phyloP scores from a whole-genome alignment of 352 stramenopile species.

The Heterotrichella gracilis region DNA sequence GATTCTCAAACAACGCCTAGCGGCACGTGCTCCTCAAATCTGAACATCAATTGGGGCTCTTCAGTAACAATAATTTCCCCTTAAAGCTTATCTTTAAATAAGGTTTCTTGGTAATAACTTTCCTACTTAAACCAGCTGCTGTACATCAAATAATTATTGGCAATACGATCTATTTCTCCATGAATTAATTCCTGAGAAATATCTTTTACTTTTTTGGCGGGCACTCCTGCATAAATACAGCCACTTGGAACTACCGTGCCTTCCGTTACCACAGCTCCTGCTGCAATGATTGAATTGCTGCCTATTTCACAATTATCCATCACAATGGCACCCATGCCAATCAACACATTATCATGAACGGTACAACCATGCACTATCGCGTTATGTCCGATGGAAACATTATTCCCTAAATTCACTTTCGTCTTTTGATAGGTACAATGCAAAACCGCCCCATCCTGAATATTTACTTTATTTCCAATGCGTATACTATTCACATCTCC shows the following conservation, averaged over 20 bases:
- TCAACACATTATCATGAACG: not conserved
- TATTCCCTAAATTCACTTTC: not conserved
- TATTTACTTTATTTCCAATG: not conserved
- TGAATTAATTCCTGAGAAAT: not conserved
- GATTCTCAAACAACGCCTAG: too few relatives aligned
- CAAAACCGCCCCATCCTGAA: not conserved
- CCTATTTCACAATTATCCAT: not conserved
- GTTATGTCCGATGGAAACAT: not conserved
- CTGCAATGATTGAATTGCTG: not conserved
- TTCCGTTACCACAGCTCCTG: not conserved
- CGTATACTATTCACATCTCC: not conserved
- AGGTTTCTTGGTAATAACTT: too few relatives aligned
- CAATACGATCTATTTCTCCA: not conserved
- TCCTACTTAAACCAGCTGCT: conserved; percentile 5
- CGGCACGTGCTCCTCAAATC: too few relatives aligned
- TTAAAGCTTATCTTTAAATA: too few relatives aligned
- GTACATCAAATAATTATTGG: conserved; percentile 1
- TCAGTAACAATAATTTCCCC: too few relatives aligned
- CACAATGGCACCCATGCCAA: not conserved
- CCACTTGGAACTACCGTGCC: not conserved
- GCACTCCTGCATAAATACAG: not conserved
- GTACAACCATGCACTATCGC: not conserved
- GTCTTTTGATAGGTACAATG: not conserved
- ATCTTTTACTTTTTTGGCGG: conserved; percentile 3
- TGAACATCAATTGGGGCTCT: too few relatives aligned